Conservation (phyloP, 768 basidiomycete species). For the Podaxis carcinomalis region DNA sequence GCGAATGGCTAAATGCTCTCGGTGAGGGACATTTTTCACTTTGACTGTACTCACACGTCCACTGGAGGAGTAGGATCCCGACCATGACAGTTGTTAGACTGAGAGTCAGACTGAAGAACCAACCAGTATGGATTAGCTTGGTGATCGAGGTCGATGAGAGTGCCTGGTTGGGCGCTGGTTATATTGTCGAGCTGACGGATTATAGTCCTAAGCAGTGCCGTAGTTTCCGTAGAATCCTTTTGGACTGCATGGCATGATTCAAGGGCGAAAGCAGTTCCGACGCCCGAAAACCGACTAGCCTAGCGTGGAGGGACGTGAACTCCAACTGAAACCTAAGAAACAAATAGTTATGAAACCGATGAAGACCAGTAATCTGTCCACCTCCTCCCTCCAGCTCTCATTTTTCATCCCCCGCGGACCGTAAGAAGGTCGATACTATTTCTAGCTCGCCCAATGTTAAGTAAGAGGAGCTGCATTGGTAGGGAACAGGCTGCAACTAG, state of each 20-base stretch:
- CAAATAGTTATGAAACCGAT: neutral
- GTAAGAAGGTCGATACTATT: too few species aligned
- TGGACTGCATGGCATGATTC: conserved; percentile 19
- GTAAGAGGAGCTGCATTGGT: too few species aligned
- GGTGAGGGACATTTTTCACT: conserved; percentile 6
- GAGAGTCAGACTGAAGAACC: conserved; percentile 15
- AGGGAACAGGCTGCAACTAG: too few species aligned
- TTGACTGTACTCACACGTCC: conserved; percentile 17
- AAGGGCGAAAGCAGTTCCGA: conserved; percentile 22
- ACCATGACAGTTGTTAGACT: conserved; percentile 13
- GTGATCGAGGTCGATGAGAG: neutral
- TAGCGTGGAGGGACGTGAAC: neutral
- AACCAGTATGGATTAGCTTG: conserved; percentile 4
- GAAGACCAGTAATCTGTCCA: conserved; percentile 10
- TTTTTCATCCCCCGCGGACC: neutral
- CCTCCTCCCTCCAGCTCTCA: conserved; percentile 8
- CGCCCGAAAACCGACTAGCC: conserved; percentile 22
- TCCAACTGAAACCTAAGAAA: neutral
- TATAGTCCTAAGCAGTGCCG: conserved; percentile 9
- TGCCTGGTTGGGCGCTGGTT: conserved; percentile 4
- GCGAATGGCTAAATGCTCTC: conserved; percentile 9
- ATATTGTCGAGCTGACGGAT: conserved; percentile 13
- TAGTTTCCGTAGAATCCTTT: conserved; percentile 14
- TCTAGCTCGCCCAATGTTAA: too few species aligned
- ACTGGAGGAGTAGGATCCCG: conserved; percentile 17